Evolutionary conservation across 1,284 basidiomycete genomes (phyloP).

Genomic region (Flammula alnicola): DNA sequence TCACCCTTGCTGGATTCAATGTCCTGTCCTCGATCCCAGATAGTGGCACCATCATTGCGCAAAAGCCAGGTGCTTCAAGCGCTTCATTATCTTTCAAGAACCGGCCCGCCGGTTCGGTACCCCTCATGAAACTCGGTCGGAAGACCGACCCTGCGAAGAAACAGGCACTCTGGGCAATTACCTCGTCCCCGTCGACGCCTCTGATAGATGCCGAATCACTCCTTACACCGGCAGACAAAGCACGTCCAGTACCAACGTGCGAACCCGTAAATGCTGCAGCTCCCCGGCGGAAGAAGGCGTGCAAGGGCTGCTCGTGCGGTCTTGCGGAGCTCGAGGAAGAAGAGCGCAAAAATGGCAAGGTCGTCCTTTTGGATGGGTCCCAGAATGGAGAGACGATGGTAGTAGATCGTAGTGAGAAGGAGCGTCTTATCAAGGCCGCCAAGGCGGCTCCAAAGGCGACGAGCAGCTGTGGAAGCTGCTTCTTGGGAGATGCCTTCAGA

Average conservation of each 20-base stretch:
- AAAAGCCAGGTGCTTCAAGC: constrained; percentile 59
- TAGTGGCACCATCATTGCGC: constrained; percentile 58
- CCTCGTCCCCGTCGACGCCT: constrained; percentile 54
- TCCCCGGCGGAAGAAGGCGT: constrained; percentile 83
- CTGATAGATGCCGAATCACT: constrained; percentile 80
- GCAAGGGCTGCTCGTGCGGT: constrained; percentile 94
- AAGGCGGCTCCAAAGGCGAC: constrained; percentile 82
- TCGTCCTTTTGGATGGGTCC: constrained; percentile 70
- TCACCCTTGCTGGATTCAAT: constrained; percentile 66
- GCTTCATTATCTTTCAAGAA: constrained; percentile 41
- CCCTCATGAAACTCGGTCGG: constrained; percentile 45
- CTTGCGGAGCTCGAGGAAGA: constrained; percentile 90
- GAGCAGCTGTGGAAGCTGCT: constrained; percentile 97
- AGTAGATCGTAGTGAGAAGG: constrained; percentile 68
- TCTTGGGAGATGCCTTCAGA: constrained; percentile 96
- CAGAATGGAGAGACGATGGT: constrained; percentile 61
- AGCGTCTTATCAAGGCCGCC: constrained; percentile 64
- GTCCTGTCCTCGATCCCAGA: constrained; percentile 48
- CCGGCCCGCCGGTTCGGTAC: constrained; percentile 30
- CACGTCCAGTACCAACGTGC: constrained; percentile 68
- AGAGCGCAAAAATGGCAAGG: constrained; percentile 63
- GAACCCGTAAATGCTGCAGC: constrained; percentile 58
- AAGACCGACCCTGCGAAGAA: constrained; percentile 69
- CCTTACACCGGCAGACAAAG: constrained; percentile 74
- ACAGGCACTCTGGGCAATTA: constrained; percentile 81